phyloP scores from a whole-genome alignment of 257 asterid genomes.

The Vinca minor region DNA sequence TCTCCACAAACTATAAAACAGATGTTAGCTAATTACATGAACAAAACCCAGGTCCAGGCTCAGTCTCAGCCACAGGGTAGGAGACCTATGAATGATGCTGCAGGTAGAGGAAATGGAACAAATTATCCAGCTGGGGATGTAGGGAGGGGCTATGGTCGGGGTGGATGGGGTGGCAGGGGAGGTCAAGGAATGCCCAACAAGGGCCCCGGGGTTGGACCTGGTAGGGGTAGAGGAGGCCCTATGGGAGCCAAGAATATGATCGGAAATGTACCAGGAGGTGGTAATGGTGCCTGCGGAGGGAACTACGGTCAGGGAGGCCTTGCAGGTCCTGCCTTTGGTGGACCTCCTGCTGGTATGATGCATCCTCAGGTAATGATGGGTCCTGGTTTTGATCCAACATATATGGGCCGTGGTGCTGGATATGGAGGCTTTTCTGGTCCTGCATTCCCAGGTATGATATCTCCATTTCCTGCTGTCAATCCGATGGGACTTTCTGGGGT shows the following conservation, averaged over 20 bases:
- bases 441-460: constrained; percentile 42
- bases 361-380: constrained; percentile 55
- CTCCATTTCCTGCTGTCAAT: constrained; percentile 40
- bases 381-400: constrained; percentile 49
- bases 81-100: constrained; percentile 47
- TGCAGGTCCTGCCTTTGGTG: constrained; percentile 41
- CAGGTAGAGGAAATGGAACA: constrained; percentile 58
- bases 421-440: constrained; percentile 54
- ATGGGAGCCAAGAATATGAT: constrained; percentile 35
- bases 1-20: constrained; percentile 42
- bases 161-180: constrained; percentile 47
- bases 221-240: constrained; percentile 45
- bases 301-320: constrained; percentile 24
- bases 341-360: constrained; percentile 37
- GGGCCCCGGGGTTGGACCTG: constrained; percentile 65
- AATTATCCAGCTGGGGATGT: constrained; percentile 42
- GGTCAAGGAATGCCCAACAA: constrained; percentile 53
- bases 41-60: constrained; percentile 36
- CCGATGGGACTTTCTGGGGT: constrained; percentile 46
- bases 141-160: constrained; percentile 45
- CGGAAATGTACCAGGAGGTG: constrained; percentile 32
- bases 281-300: constrained; percentile 34
- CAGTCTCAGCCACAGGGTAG: constrained; percentile 55
- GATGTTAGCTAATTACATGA: constrained; percentile 35
- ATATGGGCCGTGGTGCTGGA: constrained; percentile 46